phyloP scores from a whole-genome alignment of 352 stramenopile species.

The Pythium vanterpoolii region DNA sequence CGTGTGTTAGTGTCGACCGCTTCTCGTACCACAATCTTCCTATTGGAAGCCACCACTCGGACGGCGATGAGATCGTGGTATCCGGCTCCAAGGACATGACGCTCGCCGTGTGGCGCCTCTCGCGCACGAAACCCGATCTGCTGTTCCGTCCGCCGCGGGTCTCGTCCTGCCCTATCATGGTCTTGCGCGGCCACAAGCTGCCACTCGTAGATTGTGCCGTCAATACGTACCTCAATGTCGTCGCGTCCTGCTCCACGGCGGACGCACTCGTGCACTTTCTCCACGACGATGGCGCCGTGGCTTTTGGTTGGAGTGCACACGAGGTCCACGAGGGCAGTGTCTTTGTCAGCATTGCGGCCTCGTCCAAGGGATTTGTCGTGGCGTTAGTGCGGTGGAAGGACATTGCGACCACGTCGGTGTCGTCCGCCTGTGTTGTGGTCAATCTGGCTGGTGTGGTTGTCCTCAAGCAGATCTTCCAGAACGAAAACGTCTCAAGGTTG shows the following conservation, averaged over 20 bases:
- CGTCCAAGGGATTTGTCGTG: conserved; percentile 66
- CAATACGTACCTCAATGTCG: conserved; percentile 59
- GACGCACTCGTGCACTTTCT: conserved; percentile 69
- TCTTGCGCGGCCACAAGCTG: conserved; percentile 55
- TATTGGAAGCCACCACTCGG: conserved; percentile 30
- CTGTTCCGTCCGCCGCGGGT: conserved; percentile 72
- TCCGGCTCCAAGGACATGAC: conserved; percentile 69
- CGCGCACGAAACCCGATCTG: conserved; percentile 64
- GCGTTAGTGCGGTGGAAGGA: conserved; percentile 15
- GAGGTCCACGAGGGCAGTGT: conserved; percentile 3
- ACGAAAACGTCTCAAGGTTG: conserved; percentile 45
- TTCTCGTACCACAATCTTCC: conserved; percentile 39
- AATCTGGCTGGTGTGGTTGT: conserved; percentile 66
- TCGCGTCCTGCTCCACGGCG: conserved; percentile 53
- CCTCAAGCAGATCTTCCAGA: conserved; percentile 38
- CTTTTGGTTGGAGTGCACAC: conserved; percentile 34
- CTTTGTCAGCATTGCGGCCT: conserved; percentile 22
- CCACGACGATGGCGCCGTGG: conserved; percentile 66
- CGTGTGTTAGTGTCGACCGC: conserved; percentile 67
- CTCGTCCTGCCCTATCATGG: conserved; percentile 57
- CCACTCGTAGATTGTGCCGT: conserved; percentile 59
- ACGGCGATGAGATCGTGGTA: conserved; percentile 74
- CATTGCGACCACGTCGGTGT: conserved; percentile 10
- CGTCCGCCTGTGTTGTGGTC: conserved; percentile 54
- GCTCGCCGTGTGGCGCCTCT: conserved; percentile 70